These are phyloP conservation scores for Fusarium fracticaudum DNA, from an alignment of 2,329 filamentous ascomycete species.

Conservation along the genomic window DNA sequence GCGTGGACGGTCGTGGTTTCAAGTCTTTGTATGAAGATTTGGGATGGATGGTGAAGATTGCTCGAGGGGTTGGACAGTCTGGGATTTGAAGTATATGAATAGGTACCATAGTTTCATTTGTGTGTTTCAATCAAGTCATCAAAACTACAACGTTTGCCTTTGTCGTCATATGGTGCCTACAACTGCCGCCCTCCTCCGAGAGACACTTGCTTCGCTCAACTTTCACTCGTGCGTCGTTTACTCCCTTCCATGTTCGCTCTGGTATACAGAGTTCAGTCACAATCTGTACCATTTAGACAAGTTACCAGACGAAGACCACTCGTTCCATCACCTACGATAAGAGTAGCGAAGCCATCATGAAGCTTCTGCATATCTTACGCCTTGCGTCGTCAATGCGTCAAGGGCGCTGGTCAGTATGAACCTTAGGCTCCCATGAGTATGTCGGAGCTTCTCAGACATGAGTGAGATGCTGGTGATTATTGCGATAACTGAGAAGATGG, in stretches of 20 bases:
- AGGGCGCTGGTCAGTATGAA: background rate
- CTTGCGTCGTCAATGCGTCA: background rate
- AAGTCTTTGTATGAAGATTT: background rate
- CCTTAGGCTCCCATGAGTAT: background rate
- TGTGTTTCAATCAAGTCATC: background rate
- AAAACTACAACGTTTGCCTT: background rate
- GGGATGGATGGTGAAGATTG: background rate
- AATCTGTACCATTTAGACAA: too few species aligned
- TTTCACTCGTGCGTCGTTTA: fast-evolving
- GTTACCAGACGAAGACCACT: fast-evolving
- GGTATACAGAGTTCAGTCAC: too few species aligned
- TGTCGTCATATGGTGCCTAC: background rate
- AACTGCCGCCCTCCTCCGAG: background rate
- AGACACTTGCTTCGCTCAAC: fast-evolving
- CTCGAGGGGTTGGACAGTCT: background rate
- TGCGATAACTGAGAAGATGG: fast-evolving
- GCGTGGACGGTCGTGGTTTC: background rate
- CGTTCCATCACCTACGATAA: fast-evolving
- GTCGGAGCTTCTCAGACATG: background rate
- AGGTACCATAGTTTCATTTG: background rate
- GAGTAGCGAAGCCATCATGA: fast-evolving
- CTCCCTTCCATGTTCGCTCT: fast-evolving
- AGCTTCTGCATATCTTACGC: background rate
- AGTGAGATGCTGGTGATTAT: background rate
- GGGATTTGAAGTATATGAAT: background rate